Conservation (phyloP, 208 protist genomes). For the Trypanosoma lewisi region DNA sequence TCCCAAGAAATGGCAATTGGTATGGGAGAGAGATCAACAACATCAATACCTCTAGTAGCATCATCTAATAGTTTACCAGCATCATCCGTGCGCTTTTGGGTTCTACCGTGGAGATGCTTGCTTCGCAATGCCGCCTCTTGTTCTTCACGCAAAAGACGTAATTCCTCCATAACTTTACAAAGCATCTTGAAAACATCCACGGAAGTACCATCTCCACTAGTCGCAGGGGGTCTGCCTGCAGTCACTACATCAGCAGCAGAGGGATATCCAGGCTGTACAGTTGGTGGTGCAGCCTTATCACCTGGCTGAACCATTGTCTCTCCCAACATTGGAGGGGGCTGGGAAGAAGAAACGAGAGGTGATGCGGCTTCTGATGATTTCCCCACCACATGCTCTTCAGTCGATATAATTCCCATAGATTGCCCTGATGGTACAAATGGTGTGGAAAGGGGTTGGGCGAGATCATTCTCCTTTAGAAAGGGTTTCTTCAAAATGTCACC, state of each 20-base stretch:
- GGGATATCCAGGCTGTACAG: conserved; percentile 24
- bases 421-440: neutral
- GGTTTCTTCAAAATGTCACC: neutral
- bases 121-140: conserved; percentile 9
- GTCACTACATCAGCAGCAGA: neutral
- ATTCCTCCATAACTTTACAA: conserved; percentile 82
- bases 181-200: conserved; percentile 77
- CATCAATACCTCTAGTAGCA: conserved; percentile 39
- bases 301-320: neutral
- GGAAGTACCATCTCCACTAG: conserved; percentile 7
- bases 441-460: neutral
- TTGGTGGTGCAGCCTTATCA: neutral
- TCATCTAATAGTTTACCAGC: conserved; percentile 19
- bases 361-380: conserved; percentile 4
- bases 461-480: neutral
- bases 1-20: conserved; percentile 72
- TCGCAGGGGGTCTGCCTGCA: neutral
- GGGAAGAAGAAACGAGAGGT: too few relatives aligned
- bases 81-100: neutral
- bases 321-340: neutral
- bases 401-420: conserved; percentile 24
- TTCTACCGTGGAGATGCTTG: neutral
- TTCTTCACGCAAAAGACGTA: conserved; percentile 41
- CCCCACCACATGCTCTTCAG: conserved; percentile 11
- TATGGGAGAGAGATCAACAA: conserved; percentile 70